Conservation (phyloP, 305 asterid species). For the Ilex paraguariensis region DNA sequence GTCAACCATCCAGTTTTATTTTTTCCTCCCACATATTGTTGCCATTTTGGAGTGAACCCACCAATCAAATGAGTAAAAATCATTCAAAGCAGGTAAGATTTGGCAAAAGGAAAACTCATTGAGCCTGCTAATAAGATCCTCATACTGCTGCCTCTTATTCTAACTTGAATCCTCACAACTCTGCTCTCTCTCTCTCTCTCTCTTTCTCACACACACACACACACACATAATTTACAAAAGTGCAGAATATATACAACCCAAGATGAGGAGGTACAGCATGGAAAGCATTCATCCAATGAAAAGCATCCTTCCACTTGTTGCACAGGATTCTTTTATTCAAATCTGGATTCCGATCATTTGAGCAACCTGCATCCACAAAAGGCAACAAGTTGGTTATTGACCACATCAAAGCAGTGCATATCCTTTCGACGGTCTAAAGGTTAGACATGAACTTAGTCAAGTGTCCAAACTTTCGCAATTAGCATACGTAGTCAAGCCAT, state of each 20-base stretch:
- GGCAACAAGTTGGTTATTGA: neutral
- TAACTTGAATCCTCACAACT: constrained; percentile 18
- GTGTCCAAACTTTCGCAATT: too few species aligned
- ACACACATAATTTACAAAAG: constrained; percentile 12
- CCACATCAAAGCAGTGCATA: too few species aligned
- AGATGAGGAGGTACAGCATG: constrained; percentile 8
- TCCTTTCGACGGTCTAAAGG: neutral
- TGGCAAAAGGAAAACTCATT: too few species aligned
- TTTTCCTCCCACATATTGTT: too few species aligned
- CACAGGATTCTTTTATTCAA: constrained; percentile 24
- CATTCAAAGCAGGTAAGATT: too few species aligned
- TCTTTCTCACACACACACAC: too few species aligned
- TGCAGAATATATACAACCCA: constrained; percentile 39
- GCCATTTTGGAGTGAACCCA: too few species aligned
- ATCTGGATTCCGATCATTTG: constrained; percentile 82
- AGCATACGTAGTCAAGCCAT: too few species aligned
- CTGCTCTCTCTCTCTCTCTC: constrained; percentile 10
- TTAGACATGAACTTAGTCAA: neutral
- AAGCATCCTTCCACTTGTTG: constrained; percentile 4
- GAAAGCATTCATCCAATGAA: neutral
- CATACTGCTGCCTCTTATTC: constrained; percentile 15
- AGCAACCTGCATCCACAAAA: constrained; percentile 62
- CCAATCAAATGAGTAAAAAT: too few species aligned
- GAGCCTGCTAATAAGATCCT: too few species aligned
- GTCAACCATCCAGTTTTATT: too few species aligned